phyloP scores from a whole-genome alignment of 306 rosid genomes.

The Cajanus cajan region DNA sequence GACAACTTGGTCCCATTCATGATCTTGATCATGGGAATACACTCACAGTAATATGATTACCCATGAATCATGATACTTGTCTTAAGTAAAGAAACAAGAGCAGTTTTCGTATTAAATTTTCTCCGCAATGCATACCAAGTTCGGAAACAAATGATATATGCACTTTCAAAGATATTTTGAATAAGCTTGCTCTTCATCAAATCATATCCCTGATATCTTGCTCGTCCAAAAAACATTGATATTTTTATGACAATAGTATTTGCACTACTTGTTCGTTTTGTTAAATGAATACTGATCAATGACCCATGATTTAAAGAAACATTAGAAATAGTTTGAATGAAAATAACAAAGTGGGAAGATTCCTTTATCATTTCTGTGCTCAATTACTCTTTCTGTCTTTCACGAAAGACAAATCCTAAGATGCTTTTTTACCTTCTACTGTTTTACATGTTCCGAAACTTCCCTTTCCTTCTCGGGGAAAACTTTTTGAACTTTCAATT shows the following conservation, averaged over 20 bases:
- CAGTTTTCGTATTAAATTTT: background rate
- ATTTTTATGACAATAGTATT: background rate
- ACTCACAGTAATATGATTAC: background rate
- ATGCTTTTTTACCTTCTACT: background rate
- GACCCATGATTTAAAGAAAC: no score
- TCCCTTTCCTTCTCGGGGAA: background rate
- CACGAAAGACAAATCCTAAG: conserved; percentile 5
- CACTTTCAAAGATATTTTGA: background rate
- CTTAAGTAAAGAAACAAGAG: background rate
- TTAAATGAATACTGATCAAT: no score
- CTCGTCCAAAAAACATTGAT: background rate
- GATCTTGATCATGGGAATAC: background rate
- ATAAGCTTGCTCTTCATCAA: background rate
- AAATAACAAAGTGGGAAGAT: background rate
- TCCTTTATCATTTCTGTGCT: background rate
- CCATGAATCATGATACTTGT: background rate
- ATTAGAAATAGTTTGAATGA: background rate
- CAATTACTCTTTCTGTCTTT: background rate
- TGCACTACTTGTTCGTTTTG: background rate
- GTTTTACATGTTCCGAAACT: background rate
- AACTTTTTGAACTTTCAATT: background rate
- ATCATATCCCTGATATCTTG: background rate
- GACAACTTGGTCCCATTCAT: background rate
- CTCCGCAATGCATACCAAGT: background rate
- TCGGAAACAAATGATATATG: background rate